Evolutionary conservation across 2,329 filamentous ascomycete genomes (phyloP).

Genomic region (Colletotrichum sansevieriae): DNA sequence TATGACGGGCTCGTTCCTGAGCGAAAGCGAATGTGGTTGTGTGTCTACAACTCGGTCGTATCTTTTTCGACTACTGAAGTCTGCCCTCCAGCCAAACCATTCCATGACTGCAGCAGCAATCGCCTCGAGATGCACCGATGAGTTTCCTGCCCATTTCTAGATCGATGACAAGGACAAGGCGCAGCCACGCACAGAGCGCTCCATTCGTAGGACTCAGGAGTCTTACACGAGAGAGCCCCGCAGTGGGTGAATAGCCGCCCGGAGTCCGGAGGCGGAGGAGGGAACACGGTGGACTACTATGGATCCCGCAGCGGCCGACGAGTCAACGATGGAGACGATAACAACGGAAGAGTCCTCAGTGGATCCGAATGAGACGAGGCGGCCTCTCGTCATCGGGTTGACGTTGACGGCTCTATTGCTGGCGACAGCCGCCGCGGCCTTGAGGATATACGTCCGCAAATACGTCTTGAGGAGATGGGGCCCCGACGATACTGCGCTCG

Average conservation of each 20-base stretch:
- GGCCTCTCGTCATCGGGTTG: slow-evolving; percentile 26
- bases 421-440: background rate
- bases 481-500: slow-evolving; percentile 23
- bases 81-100: no score
- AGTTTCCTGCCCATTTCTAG: no score
- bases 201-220: background rate
- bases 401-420: background rate
- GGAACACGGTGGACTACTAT: background rate
- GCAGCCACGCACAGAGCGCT: no score
- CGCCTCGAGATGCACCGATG: no score
- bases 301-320: background rate
- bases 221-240: background rate
- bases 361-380: slow-evolving; percentile 9
- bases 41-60: no score
- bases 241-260: background rate
- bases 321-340: background rate
- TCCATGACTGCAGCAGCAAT: no score
- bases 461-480: slow-evolving; percentile 25
- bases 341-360: background rate
- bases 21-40: no score
- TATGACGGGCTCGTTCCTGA: background rate
- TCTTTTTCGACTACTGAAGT: no score
- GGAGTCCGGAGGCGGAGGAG: background rate
- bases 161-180: no score
- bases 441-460: slow-evolving; percentile 31